Base-by-base conservation (phyloP, 164 flowering plant genomes). In the Pachysandra terminalis region DNA sequence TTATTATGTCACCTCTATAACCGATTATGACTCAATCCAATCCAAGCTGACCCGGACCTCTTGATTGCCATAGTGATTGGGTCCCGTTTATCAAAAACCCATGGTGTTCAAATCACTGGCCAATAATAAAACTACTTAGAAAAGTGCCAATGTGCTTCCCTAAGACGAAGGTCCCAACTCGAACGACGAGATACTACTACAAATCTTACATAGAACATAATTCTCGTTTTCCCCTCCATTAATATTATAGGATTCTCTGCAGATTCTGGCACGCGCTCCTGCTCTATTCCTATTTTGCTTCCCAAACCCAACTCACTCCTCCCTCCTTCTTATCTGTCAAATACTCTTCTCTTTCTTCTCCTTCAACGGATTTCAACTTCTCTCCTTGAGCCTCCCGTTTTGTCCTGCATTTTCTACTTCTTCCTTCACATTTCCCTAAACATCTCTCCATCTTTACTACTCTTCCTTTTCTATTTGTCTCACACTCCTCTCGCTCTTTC, bases 231-330 rank as follows among this genome's bases (percentile, higher is more conserved):
- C 15, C 51, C 51, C 7, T 28, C 52, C 51, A 16, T 19, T n/a
- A 61, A 35, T 0, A 15, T 27, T 61, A 28, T 62, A 52, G 68
- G 66, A 66, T 66, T 72, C 74, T 66, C 69, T 53, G 68, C 1
- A 28, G 69, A 68, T 73, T 68, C 65, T 68, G 65, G 54, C 76
- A 68, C 72, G 68, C 72, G 51, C 51, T 45, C 5, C 37, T 32
- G 37, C 37, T 32, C 37, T 32, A 32, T 32, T 32, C 37, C 37
- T 32, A 32, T 32, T 32, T 32, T 32, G 37, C 37, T 32, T 32
- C 37, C 37, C 5, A 3, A 32, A 32, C 37, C 37, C 37, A 45
- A 45, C 51, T 15, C 51, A 10, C 51, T 45, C 15, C 45, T 45
- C 16, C 17, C 15, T 45, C 14, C 7, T 32, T 32, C 37, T 32